Evolutionary conservation across 352 stramenopile species (phyloP).

Genomic region (Globisporangium megalacanthum): DNA sequence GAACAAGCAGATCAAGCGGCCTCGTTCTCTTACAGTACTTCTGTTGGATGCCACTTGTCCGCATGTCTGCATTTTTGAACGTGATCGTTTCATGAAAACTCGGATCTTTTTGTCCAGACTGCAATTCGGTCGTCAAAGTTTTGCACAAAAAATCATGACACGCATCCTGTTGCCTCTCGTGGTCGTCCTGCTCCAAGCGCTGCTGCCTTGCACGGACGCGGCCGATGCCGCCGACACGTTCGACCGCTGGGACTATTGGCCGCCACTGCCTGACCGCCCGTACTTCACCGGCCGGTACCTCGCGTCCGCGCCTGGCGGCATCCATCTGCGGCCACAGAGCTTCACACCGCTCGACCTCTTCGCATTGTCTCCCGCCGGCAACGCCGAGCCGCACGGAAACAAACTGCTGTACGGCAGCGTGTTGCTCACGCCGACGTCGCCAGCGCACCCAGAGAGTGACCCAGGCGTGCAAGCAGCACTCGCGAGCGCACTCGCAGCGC

Average conservation of each 20-base stretch:
- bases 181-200: neutral
- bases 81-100: too few species aligned
- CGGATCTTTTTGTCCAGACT: too few species aligned
- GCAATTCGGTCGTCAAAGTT: too few species aligned
- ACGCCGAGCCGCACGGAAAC: conserved; percentile 15
- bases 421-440: conserved; percentile 36
- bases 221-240: neutral
- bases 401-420: conserved; percentile 61
- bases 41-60: too few species aligned
- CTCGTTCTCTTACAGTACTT: too few species aligned
- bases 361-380: conserved; percentile 15
- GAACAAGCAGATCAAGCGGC: too few species aligned
- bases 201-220: neutral
- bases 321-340: conserved; percentile 34
- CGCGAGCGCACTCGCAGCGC: conserved; percentile 25
- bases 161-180: neutral
- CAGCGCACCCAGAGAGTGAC: conserved; percentile 21
- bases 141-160: too few species aligned
- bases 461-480: conserved; percentile 40
- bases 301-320: conserved; percentile 37
- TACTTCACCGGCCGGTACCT: conserved; percentile 62
- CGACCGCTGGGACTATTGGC: conserved; percentile 64
- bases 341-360: conserved; percentile 67
- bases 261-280: conserved; percentile 28
- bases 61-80: too few species aligned